Evolutionary conservation across 768 basidiomycete species (phyloP).

Genomic region (Fomitopsis serialis): DNA sequence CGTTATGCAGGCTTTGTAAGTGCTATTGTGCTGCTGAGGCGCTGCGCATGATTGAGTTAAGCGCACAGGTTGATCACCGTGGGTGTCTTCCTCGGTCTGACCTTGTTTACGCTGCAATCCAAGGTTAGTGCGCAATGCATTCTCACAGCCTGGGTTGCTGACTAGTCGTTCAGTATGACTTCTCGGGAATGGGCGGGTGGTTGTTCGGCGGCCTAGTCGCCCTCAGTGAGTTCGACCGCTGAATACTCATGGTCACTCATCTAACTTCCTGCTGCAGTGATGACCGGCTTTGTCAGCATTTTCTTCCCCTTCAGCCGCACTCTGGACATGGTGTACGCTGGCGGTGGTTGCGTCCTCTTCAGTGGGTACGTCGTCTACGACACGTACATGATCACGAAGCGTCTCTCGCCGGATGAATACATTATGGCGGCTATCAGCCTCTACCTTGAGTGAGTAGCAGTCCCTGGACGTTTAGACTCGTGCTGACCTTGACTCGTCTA

Average conservation of each 20-base stretch:
- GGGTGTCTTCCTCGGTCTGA: conserved; percentile 90
- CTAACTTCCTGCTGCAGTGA: conserved; percentile 36
- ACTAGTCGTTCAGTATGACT: conserved; percentile 66
- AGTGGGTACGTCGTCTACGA: conserved; percentile 89
- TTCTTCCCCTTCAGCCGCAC: conserved; percentile 85
- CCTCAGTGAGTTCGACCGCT: conserved; percentile 42
- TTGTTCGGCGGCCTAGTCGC: conserved; percentile 83
- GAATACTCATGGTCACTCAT: conserved; percentile 1
- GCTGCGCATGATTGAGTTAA: neutral
- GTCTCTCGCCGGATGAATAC: conserved; percentile 88
- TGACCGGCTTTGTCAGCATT: conserved; percentile 76
- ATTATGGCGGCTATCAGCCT: conserved; percentile 87
- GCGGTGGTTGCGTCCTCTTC: conserved; percentile 78
- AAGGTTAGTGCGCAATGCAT: conserved; percentile 46
- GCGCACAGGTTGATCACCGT: conserved; percentile 69
- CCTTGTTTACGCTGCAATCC: conserved; percentile 91
- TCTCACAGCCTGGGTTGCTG: neutral
- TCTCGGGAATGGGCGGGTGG: conserved; percentile 88
- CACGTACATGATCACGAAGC: conserved; percentile 85
- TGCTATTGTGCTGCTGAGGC: neutral
- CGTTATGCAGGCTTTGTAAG: conserved; percentile 84
- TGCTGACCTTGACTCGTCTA: conserved; percentile 23
- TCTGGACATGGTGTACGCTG: conserved; percentile 76
- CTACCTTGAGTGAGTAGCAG: conserved; percentile 78
- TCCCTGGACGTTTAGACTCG: conserved; percentile 11